These are phyloP conservation scores for Phytophthora sp. DNA, from an alignment of 352 stramenopile genomes.

Conservation along the genomic window DNA sequence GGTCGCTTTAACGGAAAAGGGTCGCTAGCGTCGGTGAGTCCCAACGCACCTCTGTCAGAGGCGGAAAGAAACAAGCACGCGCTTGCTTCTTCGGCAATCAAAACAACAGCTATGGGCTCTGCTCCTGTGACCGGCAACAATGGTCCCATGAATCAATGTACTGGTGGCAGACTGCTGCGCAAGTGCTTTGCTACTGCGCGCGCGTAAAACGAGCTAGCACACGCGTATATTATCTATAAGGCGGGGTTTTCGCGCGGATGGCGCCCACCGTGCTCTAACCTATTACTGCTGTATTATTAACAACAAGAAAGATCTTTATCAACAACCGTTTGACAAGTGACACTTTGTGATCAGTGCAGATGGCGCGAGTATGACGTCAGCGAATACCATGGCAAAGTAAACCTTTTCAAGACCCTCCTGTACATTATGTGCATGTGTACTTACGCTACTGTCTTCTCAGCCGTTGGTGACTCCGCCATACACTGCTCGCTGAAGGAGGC, in stretches of 20 bases:
- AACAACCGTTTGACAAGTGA: not conserved
- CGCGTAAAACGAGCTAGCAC: constrained; percentile 15
- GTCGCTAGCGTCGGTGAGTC: constrained; percentile 29
- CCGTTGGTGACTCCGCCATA: constrained; percentile 17
- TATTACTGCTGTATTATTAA: constrained; percentile 23
- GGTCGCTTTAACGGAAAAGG: constrained; percentile 36
- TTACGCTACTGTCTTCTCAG: constrained; percentile 23
- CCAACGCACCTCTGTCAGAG: constrained; percentile 19
- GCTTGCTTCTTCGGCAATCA: constrained; percentile 24
- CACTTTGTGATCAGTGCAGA: not conserved
- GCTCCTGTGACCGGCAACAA: constrained; percentile 12
- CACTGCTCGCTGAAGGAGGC: constrained; percentile 34
- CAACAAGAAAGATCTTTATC: constrained; percentile 19
- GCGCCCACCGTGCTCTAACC: no score
- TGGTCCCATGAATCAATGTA: constrained; percentile 25
- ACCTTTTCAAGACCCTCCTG: not conserved
- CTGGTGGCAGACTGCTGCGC: constrained; percentile 27
- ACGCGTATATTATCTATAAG: constrained; percentile 42
- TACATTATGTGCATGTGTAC: constrained; percentile 24
- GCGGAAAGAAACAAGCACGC: constrained; percentile 36
- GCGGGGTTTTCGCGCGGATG: not conserved
- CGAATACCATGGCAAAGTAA: no score
- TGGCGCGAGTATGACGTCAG: no score
- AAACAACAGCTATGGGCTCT: constrained; percentile 15
- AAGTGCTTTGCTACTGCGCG: constrained; percentile 36